These are phyloP conservation scores for Boletellus ananas DNA, from an alignment of 768 basidiomycete species.

Conservation along the genomic window DNA sequence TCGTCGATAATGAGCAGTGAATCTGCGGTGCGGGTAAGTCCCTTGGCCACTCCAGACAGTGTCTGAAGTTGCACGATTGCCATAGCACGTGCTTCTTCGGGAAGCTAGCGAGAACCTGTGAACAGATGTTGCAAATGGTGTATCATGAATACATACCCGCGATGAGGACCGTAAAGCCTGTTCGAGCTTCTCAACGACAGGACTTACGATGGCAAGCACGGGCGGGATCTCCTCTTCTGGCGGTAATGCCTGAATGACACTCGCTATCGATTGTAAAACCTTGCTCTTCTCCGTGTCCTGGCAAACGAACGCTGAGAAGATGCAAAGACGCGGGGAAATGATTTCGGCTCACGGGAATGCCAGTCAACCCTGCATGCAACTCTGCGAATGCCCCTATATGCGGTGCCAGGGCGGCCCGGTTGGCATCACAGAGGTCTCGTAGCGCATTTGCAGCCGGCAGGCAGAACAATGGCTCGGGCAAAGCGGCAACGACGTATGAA, in stretches of 20 bases:
- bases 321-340: not conserved
- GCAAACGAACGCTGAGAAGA: not conserved
- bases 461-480: constrained; percentile 62
- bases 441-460: constrained; percentile 77
- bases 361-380: constrained; percentile 70
- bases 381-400: constrained; percentile 84
- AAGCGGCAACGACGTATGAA: constrained; percentile 64
- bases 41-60: constrained; percentile 81
- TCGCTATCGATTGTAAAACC: constrained; percentile 88
- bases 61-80: constrained; percentile 75
- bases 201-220: constrained; percentile 72
- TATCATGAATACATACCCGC: constrained; percentile 39
- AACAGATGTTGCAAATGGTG: not conserved
- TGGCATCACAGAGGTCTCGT: constrained; percentile 85
- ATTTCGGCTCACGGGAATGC: constrained; percentile 58
- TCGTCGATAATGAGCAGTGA: constrained; percentile 57
- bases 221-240: constrained; percentile 75
- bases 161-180: constrained; percentile 54
- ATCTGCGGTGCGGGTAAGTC: constrained; percentile 76
- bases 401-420: constrained; percentile 75
- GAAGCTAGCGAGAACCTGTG: constrained; percentile 41
- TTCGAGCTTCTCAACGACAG: constrained; percentile 68
- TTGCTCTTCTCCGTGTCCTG: constrained; percentile 86
- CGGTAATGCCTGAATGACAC: constrained; percentile 88
- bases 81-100: constrained; percentile 64